phyloP scores from a whole-genome alignment of 2,329 filamentous ascomycete species.

The Westerdykella sp. region DNA sequence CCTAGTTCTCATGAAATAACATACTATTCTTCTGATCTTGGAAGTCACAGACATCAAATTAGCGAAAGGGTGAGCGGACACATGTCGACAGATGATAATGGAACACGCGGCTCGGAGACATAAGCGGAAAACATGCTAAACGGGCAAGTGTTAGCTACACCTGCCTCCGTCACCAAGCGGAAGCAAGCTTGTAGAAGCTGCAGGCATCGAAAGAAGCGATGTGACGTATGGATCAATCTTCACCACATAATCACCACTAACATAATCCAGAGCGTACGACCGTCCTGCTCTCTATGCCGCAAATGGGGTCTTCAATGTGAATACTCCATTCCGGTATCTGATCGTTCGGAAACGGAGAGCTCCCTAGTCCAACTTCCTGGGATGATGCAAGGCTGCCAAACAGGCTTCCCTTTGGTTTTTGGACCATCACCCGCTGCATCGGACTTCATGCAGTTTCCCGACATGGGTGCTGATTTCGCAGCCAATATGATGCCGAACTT shows the following conservation, averaged over 20 bases:
- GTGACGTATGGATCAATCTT: conserved; percentile 17
- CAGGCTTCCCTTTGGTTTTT: conserved; percentile 1
- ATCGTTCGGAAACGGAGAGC: not conserved
- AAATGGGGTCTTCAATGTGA: conserved; percentile 22
- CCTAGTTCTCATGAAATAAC: too few relatives aligned
- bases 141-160: conserved; percentile 14
- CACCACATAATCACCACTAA: conserved; percentile 1
- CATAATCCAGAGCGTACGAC: conserved; percentile 15
- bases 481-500: not conserved
- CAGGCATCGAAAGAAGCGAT: conserved; percentile 30
- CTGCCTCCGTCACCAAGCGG: conserved; percentile 25
- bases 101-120: too few relatives aligned
- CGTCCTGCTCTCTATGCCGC: conserved; percentile 18
- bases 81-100: too few relatives aligned
- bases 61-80: too few relatives aligned
- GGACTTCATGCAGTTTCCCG: conserved; percentile 7
- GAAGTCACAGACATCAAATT: too few relatives aligned
- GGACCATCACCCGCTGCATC: not conserved
- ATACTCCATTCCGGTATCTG: conserved; percentile 8
- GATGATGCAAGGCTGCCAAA: conserved; percentile 1
- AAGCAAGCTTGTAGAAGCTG: conserved; percentile 31
- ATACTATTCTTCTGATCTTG: too few relatives aligned
- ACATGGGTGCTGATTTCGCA: conserved; percentile 3
- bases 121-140: too few relatives aligned
- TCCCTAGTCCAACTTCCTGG: not conserved